Evolutionary conservation across 768 basidiomycete species (phyloP).

Genomic region (Cystobasidium onofrii): DNA sequence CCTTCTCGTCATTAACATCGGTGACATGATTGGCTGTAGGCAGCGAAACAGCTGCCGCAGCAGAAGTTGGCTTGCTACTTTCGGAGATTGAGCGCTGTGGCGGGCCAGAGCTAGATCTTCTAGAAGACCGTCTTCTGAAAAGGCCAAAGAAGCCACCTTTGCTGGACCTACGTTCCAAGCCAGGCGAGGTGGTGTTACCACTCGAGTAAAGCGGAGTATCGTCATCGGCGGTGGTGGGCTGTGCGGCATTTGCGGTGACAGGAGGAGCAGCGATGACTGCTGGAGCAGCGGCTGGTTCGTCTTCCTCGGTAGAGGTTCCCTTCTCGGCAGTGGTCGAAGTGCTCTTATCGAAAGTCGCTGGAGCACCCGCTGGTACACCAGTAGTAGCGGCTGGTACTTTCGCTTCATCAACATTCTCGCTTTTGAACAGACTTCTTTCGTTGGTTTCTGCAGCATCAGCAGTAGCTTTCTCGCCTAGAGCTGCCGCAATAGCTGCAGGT

Average conservation of each 20-base stretch:
- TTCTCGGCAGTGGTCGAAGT: background rate
- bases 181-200: background rate
- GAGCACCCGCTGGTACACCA: background rate
- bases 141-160: constrained; percentile 1
- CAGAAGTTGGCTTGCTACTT: background rate
- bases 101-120: background rate
- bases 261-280: background rate
- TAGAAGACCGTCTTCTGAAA: constrained; percentile 1
- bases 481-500: background rate
- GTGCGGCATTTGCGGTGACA: background rate
- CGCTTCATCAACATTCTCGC: background rate
- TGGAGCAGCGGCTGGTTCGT: background rate
- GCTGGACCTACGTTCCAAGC: background rate
- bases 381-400: background rate
- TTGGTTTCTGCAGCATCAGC: background rate
- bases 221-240: background rate
- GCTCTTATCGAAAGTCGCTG: background rate
- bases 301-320: background rate
- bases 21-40: background rate
- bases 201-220: background rate
- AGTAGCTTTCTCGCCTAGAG: background rate
- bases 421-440: background rate
- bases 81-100: background rate
- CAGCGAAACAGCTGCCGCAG: background rate
- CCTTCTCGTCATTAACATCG: background rate